phyloP scores from a whole-genome alignment of 345 rosid genomes.

The Citrus cavaleriei region DNA sequence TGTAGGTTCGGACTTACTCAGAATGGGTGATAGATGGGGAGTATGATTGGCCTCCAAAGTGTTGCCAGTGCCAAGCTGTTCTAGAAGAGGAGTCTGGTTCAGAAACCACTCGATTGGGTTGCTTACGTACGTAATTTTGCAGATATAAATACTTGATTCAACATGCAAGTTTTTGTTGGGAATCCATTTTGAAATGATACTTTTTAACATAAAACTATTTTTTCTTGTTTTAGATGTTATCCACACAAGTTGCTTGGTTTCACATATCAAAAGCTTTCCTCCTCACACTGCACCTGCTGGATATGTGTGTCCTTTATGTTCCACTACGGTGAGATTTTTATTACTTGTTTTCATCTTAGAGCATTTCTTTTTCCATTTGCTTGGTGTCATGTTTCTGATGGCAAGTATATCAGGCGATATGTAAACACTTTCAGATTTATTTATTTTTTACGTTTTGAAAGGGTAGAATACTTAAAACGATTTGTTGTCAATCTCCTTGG shows the following conservation, averaged over 20 bases:
- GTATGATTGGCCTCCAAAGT: conserved; percentile 92
- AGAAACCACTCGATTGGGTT: conserved; percentile 90
- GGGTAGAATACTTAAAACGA: background rate
- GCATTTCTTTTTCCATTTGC: background rate
- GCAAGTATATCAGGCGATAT: background rate
- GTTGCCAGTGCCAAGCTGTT: conserved; percentile 73
- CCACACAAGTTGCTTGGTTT: conserved; percentile 86
- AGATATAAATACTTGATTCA: conserved; percentile 14
- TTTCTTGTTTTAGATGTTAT: conserved; percentile 56
- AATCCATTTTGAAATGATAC: background rate
- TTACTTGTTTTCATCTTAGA: background rate
- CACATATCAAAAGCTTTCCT: conserved; percentile 84
- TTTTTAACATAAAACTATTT: conserved; percentile 15
- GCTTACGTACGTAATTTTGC: conserved; percentile 75
- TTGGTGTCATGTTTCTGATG: background rate
- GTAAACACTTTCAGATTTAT: background rate
- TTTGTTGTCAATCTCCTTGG: background rate
- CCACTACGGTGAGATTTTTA: conserved; percentile 60
- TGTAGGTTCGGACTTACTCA: conserved; percentile 89
- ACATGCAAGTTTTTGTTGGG: conserved; percentile 6
- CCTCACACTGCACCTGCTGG: conserved; percentile 98
- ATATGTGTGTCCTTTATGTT: conserved; percentile 81
- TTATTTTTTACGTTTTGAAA: background rate
- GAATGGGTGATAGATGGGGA: conserved; percentile 99
- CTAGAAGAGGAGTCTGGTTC: conserved; percentile 67